Percentiles rank a stretch among this genome's conserved stretches.
These are phyloP conservation scores for Batrachochytrium dendrobatidis DNA, from an alignment of 371 early-diverging fungal species.

Conservation along the genomic window DNA sequence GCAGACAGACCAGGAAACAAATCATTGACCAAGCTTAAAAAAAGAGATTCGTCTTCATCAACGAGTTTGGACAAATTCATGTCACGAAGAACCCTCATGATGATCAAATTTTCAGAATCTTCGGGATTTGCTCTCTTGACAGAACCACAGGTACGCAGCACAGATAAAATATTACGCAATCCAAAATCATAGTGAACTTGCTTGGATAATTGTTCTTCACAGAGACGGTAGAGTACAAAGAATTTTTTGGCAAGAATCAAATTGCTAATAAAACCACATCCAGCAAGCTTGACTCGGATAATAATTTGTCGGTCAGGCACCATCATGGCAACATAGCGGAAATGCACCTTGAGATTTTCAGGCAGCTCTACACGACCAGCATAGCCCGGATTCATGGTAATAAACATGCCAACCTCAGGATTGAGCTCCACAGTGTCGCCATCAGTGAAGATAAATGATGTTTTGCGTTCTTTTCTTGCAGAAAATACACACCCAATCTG, in stretches of 20 bases:
- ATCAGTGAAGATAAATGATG: conserved; percentile 50
- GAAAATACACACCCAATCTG: conserved; percentile 56
- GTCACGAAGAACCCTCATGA: conserved; percentile 57
- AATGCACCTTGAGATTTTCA: conserved; percentile 55
- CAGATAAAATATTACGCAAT: conserved; percentile 55
- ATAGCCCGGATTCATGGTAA: conserved; percentile 64
- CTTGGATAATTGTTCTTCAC: conserved; percentile 55
- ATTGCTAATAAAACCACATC: conserved; percentile 55
- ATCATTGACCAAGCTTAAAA: conserved; percentile 51
- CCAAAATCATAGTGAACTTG: conserved; percentile 67
- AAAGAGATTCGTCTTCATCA: conserved; percentile 55
- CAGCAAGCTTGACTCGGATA: conserved; percentile 56
- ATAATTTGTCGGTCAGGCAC: conserved; percentile 61
- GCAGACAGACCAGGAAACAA: conserved; percentile 53
- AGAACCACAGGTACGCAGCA: conserved; percentile 52
- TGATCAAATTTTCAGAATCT: conserved; percentile 49
- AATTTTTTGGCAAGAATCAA: conserved; percentile 54
- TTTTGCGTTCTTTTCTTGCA: conserved; percentile 50
- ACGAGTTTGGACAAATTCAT: conserved; percentile 60
- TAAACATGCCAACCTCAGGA: conserved; percentile 59
- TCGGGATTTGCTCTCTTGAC: conserved; percentile 57
- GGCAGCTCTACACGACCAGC: conserved; percentile 59
- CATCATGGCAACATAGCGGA: conserved; percentile 64
- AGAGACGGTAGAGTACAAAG: conserved; percentile 52
- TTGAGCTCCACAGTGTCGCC: conserved; percentile 57